Percentiles rank a stretch among this genome's conserved stretches.
phyloP scores from a whole-genome alignment of 1,284 basidiomycete species.

The Pseudozyma hubeiensis region DNA sequence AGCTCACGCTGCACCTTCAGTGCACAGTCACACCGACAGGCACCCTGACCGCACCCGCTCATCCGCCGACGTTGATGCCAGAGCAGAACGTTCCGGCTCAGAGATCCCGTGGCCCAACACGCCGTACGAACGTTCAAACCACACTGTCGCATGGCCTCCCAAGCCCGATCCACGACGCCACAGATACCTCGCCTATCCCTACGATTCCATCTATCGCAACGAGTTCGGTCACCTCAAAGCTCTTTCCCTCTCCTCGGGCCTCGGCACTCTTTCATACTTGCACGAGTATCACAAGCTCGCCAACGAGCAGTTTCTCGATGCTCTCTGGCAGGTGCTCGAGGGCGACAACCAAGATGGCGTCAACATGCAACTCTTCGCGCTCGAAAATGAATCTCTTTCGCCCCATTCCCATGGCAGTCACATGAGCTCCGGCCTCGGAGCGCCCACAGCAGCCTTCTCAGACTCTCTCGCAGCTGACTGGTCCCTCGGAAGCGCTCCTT shows the following conservation, averaged over 20 bases:
- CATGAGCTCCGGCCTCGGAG: conserved; percentile 27
- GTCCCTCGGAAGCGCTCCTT: conserved; percentile 36
- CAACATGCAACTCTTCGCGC: conserved; percentile 51
- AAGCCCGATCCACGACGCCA: conserved; percentile 44
- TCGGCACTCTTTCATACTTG: conserved; percentile 50
- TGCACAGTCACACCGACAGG: conserved; percentile 10
- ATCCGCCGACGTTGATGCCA: conserved; percentile 15
- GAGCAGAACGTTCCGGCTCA: conserved; percentile 32
- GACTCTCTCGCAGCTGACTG: conserved; percentile 43
- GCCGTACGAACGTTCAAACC: conserved; percentile 39
- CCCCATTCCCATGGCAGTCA: conserved; percentile 38
- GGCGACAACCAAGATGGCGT: conserved; percentile 47
- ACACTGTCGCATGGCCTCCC: conserved; percentile 49
- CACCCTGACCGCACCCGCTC: conserved; percentile 13
- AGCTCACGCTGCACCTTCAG: neutral
- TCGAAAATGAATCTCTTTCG: conserved; percentile 45
- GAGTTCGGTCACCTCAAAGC: conserved; percentile 53
- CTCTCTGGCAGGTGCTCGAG: conserved; percentile 50
- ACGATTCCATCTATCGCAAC: conserved; percentile 51
- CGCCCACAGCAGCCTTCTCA: conserved; percentile 16
- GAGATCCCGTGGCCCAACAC: conserved; percentile 52
- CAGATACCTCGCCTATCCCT: conserved; percentile 49
- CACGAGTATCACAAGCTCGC: conserved; percentile 55
- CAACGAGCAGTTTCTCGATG: conserved; percentile 53
- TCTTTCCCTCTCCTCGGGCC: conserved; percentile 44